phyloP scores from a whole-genome alignment of 2,329 filamentous ascomycete genomes.

The Neofusicoccum sp. region DNA sequence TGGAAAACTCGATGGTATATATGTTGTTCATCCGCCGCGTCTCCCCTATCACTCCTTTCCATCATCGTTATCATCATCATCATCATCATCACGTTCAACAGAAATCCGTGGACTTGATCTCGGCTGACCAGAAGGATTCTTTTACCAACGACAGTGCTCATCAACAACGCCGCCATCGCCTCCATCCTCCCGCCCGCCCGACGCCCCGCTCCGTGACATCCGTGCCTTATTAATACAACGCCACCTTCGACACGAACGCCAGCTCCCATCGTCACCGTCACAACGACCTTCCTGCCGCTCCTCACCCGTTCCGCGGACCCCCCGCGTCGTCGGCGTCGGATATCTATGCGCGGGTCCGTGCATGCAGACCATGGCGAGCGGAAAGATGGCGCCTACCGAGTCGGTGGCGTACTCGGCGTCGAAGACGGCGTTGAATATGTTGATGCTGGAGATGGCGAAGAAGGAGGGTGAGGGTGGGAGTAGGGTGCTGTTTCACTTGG shows the following conservation, averaged over 20 bases:
- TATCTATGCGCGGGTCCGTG: constrained; percentile 35
- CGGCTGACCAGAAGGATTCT: too few relatives aligned
- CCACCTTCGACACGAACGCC: constrained; percentile 43
- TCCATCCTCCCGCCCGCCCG: too few relatives aligned
- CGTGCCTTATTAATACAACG: constrained; percentile 29
- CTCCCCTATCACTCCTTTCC: too few relatives aligned
- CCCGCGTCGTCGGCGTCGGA: constrained; percentile 31
- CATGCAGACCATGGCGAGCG: constrained; percentile 23
- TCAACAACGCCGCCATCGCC: too few relatives aligned
- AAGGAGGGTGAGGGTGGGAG: background rate
- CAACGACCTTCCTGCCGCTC: constrained; percentile 30
- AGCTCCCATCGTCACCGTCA: constrained; percentile 42
- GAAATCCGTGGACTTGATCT: too few relatives aligned
- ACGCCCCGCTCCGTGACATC: too few relatives aligned
- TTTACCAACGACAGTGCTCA: too few relatives aligned
- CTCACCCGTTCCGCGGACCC: constrained; percentile 24
- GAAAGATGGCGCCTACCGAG: constrained; percentile 30
- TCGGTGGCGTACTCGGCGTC: constrained; percentile 25
- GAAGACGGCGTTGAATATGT: constrained; percentile 26
- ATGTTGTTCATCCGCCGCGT: too few relatives aligned
- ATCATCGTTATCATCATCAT: too few relatives aligned
- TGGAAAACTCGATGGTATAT: too few relatives aligned
- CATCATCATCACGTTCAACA: too few relatives aligned
- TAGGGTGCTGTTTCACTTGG: constrained; percentile 21
- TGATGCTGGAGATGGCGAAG: constrained; percentile 26